Base-by-base conservation (phyloP, 441 rosid species). In the Theobroma grandiflorum region DNA sequence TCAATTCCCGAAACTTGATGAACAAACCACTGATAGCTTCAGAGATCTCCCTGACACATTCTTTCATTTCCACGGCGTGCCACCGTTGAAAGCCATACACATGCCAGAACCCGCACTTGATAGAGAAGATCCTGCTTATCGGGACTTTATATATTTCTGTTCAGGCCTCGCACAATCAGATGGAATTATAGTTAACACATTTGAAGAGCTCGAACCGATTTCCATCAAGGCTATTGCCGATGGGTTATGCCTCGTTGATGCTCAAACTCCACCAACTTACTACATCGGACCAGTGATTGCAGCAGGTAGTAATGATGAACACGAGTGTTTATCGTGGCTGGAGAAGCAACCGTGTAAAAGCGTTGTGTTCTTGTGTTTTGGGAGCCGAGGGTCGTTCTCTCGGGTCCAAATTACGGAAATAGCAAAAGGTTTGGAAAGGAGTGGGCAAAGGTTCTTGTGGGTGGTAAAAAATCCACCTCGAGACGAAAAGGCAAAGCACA, bases 401-500 rank as follows among this genome's bases (percentile, higher is more conserved):
- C 20, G 38, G 0, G 38, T 38, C 42, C 91, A 88, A 72, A 35
- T 84, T 14, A 74, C 55, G 80, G 93, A 89, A 74, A 87, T 85
- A 15, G 91, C 90, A 3, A 38, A 20, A 2, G 93, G 86, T 8
- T 47, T 90, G 64, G 93, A 90, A 67, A 82, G 40, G 50, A 85
- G 89, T 65, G 85, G 84, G 0, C 64, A 79, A 5, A 71, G 82
- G 22, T 90, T 87, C 75, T 40, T 87, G 38, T 89, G 89, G 90
- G 88, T 82, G 52, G 88, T 87, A 4, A 74, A 84, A 35, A 57
- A 50, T 22, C 87, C 86, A 3, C 62, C 82, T 0, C 58, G 65
- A 0, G 47, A 62, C 38, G 43, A 57, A 26, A 69, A 49, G 4
- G 7, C 38, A 20, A 14, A 22, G 18, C 8, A 14, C 4, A 37